Evolutionary conservation across 140 eudicot genomes (phyloP).

Genomic region (Flaveria floridana): DNA sequence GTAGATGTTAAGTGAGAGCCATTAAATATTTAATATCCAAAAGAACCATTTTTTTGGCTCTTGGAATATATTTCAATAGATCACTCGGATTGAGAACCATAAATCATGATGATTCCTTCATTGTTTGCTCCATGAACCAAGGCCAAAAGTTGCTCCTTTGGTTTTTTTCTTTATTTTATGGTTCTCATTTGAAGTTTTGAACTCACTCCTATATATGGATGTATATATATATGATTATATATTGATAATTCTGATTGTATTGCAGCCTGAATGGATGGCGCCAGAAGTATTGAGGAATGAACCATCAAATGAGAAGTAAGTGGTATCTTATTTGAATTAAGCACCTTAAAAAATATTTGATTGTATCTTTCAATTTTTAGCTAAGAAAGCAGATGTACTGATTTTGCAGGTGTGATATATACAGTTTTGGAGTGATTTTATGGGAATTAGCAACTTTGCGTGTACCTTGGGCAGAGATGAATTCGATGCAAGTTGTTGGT

Average conservation of each 20-base stretch:
- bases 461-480: slow-evolving; percentile 85
- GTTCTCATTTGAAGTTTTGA: not conserved
- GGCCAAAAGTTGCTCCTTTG: not conserved
- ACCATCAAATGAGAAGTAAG: slow-evolving; percentile 88
- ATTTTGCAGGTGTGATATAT: slow-evolving; percentile 75
- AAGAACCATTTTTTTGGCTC: not conserved
- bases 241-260: slow-evolving; percentile 28
- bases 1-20: not conserved
- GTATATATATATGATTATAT: not conserved
- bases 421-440: slow-evolving; percentile 80
- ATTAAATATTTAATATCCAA: not conserved
- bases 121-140: not conserved
- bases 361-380: slow-evolving; percentile 15
- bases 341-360: not conserved
- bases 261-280: slow-evolving; percentile 99
- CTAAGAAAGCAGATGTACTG: slow-evolving; percentile 17
- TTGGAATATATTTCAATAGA: not conserved
- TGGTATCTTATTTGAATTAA: not conserved
- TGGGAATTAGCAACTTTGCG: slow-evolving; percentile 91
- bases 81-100: not conserved
- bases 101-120: not conserved
- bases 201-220: too few relatives aligned
- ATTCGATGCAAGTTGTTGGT: slow-evolving; percentile 98
- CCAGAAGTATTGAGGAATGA: slow-evolving; percentile 97
- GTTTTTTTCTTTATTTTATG: not conserved